Percentiles rank a stretch among this genome's conserved stretches.
These are phyloP conservation scores for Inosperma sp. DNA, from an alignment of 768 basidiomycete species.

Conservation along the genomic window DNA sequence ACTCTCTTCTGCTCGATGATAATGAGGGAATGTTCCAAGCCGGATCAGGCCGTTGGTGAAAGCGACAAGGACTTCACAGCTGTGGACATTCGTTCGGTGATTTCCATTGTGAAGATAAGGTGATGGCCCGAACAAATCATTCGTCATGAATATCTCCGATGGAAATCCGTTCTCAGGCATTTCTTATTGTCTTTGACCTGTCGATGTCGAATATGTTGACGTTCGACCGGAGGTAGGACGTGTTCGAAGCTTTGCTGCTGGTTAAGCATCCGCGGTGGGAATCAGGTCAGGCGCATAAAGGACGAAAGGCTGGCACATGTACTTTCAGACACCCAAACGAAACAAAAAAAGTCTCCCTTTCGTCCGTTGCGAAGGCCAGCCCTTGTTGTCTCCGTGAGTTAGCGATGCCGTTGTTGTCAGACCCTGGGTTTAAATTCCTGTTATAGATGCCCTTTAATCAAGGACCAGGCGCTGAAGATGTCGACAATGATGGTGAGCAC, in stretches of 20 bases:
- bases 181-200: constrained; percentile 32
- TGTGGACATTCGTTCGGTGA: constrained; percentile 6
- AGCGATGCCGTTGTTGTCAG: constrained; percentile 18
- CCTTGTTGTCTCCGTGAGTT: constrained; percentile 20
- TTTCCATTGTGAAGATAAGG: constrained; percentile 9
- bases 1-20: too few relatives aligned
- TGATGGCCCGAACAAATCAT: too few relatives aligned
- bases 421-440: constrained; percentile 19
- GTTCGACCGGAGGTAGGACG: constrained; percentile 32
- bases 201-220: constrained; percentile 34
- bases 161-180: constrained; percentile 26
- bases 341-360: constrained; percentile 27
- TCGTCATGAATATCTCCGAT: constrained; percentile 12
- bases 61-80: too few relatives aligned
- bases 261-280: constrained; percentile 29
- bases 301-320: constrained; percentile 25
- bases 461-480: constrained; percentile 26
- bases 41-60: constrained; percentile 4
- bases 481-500: constrained; percentile 29
- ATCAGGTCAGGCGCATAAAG: constrained; percentile 35
- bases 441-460: constrained; percentile 33
- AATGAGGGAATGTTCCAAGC: too few relatives aligned
- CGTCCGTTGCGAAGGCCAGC: constrained; percentile 19
- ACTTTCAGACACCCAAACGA: constrained; percentile 13
- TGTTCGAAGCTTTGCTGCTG: constrained; percentile 26